Evolutionary conservation across 768 basidiomycete species (phyloP), one percentile per base, ranked within the genome.

Genomic region (Leccinum rimulosum): DNA sequence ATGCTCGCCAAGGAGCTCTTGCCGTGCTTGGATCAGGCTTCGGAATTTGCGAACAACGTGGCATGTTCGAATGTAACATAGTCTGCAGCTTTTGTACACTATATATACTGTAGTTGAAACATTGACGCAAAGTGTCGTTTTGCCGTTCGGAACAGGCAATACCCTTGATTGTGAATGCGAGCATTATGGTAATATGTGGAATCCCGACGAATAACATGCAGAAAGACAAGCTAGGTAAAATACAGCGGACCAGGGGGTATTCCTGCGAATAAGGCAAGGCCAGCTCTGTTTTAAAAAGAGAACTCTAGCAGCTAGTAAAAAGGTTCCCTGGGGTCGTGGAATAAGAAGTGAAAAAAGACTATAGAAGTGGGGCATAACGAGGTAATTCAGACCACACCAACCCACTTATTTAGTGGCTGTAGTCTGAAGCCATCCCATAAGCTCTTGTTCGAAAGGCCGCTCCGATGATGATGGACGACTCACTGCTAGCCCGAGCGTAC

Each of bases 401-500:
- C 56, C 56, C 40, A 47, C 53, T 55, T 61, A 67, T 68, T 76
- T 74, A 66, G 74, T 62, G 64, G 67, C 70, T 61, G 74, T 68
- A 63, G 70, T 72, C 73, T 74, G 71, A 55, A 74, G 70, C 68
- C 72, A 75, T 58, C 64, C 62, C 72, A 73, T 73, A 66, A 73
- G 72, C 68, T 75, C 74, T 30, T 72, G 74, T 62, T 57, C 72
- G 57, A 73, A 74, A 48, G 73, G 74, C 28, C 61, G 61, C 58
- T 68, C 70, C 69, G 73, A 70, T 70, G 68, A 68, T 65, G 73
- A 72, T 68, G 64, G 60, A 71, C 59, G 58, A 82, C 85, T 77
- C 72, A 88, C 87, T 73, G 81, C 80, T 74, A 85, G 81, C 70
- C 88, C 87, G 76, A 91, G 75, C 61, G 88, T 86, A 66, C 89